A percentile compares a stretch with the other conserved stretches of the same genome.
phyloP scores from a whole-genome alignment of 202 grass and related monocot genomes.

The Panicum hallii region DNA sequence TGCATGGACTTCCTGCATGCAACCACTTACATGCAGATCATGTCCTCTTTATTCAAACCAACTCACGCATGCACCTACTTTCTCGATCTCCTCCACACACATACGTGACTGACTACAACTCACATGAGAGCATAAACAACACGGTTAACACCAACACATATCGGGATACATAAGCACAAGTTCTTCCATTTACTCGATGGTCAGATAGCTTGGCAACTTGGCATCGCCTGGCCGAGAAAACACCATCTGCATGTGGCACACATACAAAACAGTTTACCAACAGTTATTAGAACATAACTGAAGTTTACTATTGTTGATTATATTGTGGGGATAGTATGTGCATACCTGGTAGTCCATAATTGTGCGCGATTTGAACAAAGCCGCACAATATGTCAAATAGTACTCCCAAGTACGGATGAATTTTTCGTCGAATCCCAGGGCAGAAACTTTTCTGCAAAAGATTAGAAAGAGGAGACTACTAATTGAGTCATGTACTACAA shows the following conservation, averaged over 20 bases:
- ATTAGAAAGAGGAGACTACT: neutral
- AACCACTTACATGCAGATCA: too few relatives aligned
- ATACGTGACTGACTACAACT: neutral
- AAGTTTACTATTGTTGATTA: too few relatives aligned
- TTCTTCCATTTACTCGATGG: conserved; percentile 27
- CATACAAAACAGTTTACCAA: neutral
- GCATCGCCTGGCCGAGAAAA: neutral
- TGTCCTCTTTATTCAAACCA: too few relatives aligned
- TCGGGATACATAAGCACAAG: neutral
- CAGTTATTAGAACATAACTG: neutral
- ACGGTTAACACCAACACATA: neutral
- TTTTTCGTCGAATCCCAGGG: conserved; percentile 79
- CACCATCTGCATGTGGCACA: conserved; percentile 19
- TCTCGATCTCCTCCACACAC: too few relatives aligned
- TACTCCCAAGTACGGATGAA: conserved; percentile 83
- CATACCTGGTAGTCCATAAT: conserved; percentile 65
- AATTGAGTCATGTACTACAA: neutral
- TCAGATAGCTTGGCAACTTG: conserved; percentile 1
- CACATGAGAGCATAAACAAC: neutral
- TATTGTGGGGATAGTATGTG: neutral
- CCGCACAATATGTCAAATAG: conserved; percentile 78
- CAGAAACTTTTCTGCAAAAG: conserved; percentile 41
- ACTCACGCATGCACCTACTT: neutral
- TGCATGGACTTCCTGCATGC: too few relatives aligned
- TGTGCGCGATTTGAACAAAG: conserved; percentile 72